Conservation (phyloP, 2,329 filamentous ascomycete genomes). For the Fusarium liriodendri region DNA sequence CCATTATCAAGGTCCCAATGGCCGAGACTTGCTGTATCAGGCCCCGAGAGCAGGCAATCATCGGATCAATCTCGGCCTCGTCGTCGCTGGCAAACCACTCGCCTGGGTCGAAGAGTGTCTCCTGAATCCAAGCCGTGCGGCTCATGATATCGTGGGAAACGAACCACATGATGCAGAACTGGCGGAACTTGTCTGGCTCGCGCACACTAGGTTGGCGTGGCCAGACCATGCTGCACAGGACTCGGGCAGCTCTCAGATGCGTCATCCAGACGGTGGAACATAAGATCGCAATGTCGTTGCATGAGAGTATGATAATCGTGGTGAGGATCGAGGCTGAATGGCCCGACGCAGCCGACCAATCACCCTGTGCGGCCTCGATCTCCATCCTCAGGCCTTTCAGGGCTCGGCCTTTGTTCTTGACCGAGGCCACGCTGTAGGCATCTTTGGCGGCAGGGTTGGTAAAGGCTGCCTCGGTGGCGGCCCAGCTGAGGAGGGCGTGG, state of each 20-base stretch:
- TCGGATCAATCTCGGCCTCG: slow-evolving; percentile 8
- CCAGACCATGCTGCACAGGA: slow-evolving; percentile 17
- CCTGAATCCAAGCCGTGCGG: slow-evolving; percentile 13
- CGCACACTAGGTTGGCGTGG: not conserved
- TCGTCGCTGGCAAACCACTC: slow-evolving; percentile 19
- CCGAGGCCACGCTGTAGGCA: not conserved
- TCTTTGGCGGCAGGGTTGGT: not conserved
- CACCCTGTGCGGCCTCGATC: slow-evolving; percentile 1
- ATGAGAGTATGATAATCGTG: slow-evolving; percentile 11
- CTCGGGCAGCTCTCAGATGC: slow-evolving; percentile 5
- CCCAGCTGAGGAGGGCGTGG: slow-evolving; percentile 10
- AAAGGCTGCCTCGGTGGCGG: slow-evolving; percentile 2
- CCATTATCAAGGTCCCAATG: slow-evolving; percentile 7
- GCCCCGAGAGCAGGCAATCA: slow-evolving; percentile 13
- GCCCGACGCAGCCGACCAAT: not conserved
- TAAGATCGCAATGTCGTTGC: slow-evolving; percentile 6
- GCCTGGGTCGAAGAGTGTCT: slow-evolving; percentile 11
- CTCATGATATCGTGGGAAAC: slow-evolving; percentile 18
- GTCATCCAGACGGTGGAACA: slow-evolving; percentile 10
- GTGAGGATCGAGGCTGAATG: slow-evolving; percentile 5
- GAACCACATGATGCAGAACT: slow-evolving; percentile 19
- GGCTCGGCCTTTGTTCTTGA: slow-evolving; percentile 7
- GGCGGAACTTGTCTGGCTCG: slow-evolving; percentile 2
- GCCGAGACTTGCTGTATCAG: slow-evolving; percentile 13
- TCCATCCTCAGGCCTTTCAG: slow-evolving; percentile 4